Base-by-base conservation (phyloP, 2,329 filamentous ascomycete genomes). In the Pseudofabraea citricarpa region DNA sequence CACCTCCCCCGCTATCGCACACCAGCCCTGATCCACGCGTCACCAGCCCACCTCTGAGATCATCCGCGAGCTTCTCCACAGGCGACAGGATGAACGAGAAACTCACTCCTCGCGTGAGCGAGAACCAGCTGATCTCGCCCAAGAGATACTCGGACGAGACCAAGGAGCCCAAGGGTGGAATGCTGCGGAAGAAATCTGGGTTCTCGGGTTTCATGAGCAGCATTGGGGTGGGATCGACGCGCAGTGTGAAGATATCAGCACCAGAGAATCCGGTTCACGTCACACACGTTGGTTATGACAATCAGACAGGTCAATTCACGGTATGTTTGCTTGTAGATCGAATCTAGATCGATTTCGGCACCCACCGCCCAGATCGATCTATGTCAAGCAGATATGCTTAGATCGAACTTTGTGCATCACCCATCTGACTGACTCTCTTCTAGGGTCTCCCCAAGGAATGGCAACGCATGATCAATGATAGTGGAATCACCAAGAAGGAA, bases 251-350 rank as follows among this genome's bases (percentile, higher is more conserved):
- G 65, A 98, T 98, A 58, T 97, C 93, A n/a, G 88, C 90, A 27
- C 93, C 93, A 43, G 90, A 95, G 66, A 97, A 98, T 59, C 93
- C 93, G 38, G 90, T 97, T 47, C 93, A 97, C 68, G 88, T 98
- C 57, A 97, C 91, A 45, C 93, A 98, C 66, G 93, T 98, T 53
- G 91, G 91, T 56, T 96, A 95, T 64, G 91, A 98, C 67, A 95
- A 93, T 68, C 79, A 87, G 58, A 97, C 93, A 3, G 93, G 93
- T 54, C 88, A 95, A 68, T 98, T 95, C 65, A 97, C 91, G 45
- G 90, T 95, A 46, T 51, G 60, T 60, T 43, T 13, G 13, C 15
- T 32, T 32, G 9, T 15, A 3, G 29, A 32, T 32, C 4, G 29
- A 5, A 15, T 18, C n/a, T n/a, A n/a, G n/a, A 16, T 32, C 19